These are phyloP conservation scores for Trichoderma sp. DNA, from an alignment of 2,329 filamentous ascomycete genomes.

Conservation along the genomic window DNA sequence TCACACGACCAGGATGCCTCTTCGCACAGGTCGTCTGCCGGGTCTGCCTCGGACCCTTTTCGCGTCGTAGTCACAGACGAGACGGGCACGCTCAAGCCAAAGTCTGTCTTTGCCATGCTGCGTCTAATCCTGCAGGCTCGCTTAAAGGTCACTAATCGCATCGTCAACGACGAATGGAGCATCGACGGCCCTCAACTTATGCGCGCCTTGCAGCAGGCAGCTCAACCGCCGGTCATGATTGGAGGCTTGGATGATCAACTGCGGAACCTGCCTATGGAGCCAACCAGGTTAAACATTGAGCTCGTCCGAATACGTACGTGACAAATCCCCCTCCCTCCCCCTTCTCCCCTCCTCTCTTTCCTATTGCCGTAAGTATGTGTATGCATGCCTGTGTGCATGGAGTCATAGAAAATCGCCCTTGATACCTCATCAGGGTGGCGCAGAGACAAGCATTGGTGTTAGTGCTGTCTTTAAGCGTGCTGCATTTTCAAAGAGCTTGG, in stretches of 20 bases:
- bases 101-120: conserved; percentile 33
- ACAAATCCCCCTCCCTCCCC: not conserved
- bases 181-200: conserved; percentile 32
- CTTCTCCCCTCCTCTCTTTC: not conserved
- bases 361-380: not conserved
- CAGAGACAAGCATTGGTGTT: not conserved
- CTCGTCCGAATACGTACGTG: conserved; percentile 50
- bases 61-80: conserved; percentile 31
- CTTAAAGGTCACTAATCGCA: conserved; percentile 33
- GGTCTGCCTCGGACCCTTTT: conserved; percentile 22
- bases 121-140: conserved; percentile 35
- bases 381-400: not conserved
- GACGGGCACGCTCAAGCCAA: conserved; percentile 29
- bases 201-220: conserved; percentile 27
- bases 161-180: conserved; percentile 35
- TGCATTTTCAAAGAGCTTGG: not conserved
- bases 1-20: conserved; percentile 8
- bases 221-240: conserved; percentile 28
- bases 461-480: not conserved
- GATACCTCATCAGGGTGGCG: not conserved
- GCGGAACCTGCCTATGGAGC: conserved; percentile 43
- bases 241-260: conserved; percentile 39
- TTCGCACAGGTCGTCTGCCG: not conserved
- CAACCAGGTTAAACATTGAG: conserved; percentile 48
- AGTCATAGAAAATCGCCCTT: not conserved